Evolutionary conservation across 140 eudicot genomes (phyloP).

Genomic region (Anethum foeniculum): DNA sequence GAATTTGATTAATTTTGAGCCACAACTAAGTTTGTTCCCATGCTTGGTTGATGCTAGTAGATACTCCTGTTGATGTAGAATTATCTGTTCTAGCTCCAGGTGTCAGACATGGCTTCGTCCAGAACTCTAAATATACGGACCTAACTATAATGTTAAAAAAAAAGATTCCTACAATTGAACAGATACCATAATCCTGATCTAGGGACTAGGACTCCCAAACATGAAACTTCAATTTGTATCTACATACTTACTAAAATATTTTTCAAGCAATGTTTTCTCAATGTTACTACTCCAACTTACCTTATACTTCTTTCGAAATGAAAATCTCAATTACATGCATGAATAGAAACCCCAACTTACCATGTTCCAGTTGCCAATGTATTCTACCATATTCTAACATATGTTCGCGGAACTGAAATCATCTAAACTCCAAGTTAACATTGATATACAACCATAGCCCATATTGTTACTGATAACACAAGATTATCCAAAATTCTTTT

Average conservation of each 20-base stretch:
- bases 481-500: neutral
- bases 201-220: neutral
- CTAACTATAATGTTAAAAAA: neutral
- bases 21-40: neutral
- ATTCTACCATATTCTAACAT: neutral
- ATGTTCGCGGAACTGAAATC: neutral
- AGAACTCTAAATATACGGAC: neutral
- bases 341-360: neutral
- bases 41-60: neutral
- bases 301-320: neutral
- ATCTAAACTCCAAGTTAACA: neutral
- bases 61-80: neutral
- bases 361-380: neutral
- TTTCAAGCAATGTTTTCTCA: neutral
- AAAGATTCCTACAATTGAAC: neutral
- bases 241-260: neutral
- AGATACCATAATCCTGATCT: neutral
- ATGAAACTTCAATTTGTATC: neutral
- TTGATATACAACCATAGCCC: neutral
- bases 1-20: neutral
- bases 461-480: neutral
- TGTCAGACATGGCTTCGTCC: neutral
- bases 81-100: neutral
- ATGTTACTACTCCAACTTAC: neutral
- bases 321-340: neutral